Conservation (phyloP, 2,329 filamentous ascomycete genomes). For the Pseudopyricularia javanii region DNA sequence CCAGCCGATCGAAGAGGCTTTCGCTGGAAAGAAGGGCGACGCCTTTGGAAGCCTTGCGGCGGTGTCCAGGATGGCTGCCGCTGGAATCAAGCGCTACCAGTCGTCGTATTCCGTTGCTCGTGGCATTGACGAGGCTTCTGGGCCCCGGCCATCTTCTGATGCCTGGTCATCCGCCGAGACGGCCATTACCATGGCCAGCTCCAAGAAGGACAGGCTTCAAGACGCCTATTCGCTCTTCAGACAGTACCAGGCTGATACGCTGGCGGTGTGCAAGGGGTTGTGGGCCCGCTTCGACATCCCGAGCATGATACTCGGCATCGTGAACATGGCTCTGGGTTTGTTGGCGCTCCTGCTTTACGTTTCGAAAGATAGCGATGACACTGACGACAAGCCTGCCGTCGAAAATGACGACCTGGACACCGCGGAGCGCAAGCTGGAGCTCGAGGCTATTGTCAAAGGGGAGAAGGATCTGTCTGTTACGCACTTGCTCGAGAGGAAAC, state of each 20-base stretch:
- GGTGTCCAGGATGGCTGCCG: conserved; percentile 65
- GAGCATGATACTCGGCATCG: conserved; percentile 73
- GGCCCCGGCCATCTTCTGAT: conserved; percentile 37
- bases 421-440: conserved; percentile 44
- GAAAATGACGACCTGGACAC: conserved; percentile 47
- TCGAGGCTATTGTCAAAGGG: conserved; percentile 22
- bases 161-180: conserved; percentile 5
- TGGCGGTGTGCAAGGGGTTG: conserved; percentile 66
- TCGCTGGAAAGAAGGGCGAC: conserved; percentile 55
- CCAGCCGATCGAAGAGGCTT: conserved; percentile 86
- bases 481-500: conserved; percentile 20
- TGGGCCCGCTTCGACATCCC: conserved; percentile 89
- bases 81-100: conserved; percentile 85
- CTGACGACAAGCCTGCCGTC: conserved; percentile 27
- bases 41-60: conserved; percentile 67
- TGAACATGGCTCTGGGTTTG: conserved; percentile 56
- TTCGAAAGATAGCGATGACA: conserved; percentile 34
- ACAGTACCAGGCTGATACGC: conserved; percentile 65
- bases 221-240: conserved; percentile 46
- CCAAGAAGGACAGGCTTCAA: conserved; percentile 20
- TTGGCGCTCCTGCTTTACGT: conserved; percentile 63
- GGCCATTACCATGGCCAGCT: conserved; percentile 22
- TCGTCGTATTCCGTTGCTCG: conserved; percentile 60
- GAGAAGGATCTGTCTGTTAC: conserved; percentile 16
- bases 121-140: conserved; percentile 50